phyloP scores from a whole-genome alignment of 768 basidiomycete genomes.

The Naganishia friedmannii region DNA sequence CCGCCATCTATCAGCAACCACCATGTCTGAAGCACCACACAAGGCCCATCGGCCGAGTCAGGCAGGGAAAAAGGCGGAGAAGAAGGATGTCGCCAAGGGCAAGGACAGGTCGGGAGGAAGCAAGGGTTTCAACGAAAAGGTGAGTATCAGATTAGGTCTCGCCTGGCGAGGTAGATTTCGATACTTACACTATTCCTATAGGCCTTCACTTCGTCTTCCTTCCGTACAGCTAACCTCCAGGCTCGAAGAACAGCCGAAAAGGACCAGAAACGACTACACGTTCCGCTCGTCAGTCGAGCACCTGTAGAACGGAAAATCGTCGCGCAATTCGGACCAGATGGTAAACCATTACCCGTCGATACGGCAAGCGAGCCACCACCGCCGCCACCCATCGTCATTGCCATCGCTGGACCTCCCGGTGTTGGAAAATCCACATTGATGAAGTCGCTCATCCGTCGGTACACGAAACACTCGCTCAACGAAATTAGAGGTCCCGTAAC shows the following conservation, averaged over 20 bases:
- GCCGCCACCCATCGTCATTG: slow-evolving; percentile 90
- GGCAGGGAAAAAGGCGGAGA: slow-evolving; percentile 70
- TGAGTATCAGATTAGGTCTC: slow-evolving; percentile 45
- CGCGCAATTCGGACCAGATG: slow-evolving; percentile 49
- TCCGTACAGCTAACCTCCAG: slow-evolving; percentile 79
- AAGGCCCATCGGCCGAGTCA: slow-evolving; percentile 76
- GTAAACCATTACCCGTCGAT: slow-evolving; percentile 56
- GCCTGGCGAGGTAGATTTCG: not conserved
- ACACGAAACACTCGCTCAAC: slow-evolving; percentile 86
- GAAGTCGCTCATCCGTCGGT: slow-evolving; percentile 82
- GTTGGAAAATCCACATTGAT: slow-evolving; percentile 94
- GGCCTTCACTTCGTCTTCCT: slow-evolving; percentile 93
- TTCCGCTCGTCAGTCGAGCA: slow-evolving; percentile 90
- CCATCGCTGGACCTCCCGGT: slow-evolving; percentile 91
- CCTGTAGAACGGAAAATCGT: slow-evolving; percentile 58
- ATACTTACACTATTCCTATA: slow-evolving; percentile 31
- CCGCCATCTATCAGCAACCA: not conserved
- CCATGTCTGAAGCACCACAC: slow-evolving; percentile 61
- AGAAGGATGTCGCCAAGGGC: slow-evolving; percentile 65
- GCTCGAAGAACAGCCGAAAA: slow-evolving; percentile 86
- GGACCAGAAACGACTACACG: slow-evolving; percentile 91
- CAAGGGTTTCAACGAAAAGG: slow-evolving; percentile 87
- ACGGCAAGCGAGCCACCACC: slow-evolving; percentile 46
- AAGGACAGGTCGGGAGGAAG: slow-evolving; percentile 64
- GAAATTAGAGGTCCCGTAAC: slow-evolving; percentile 92